Evolutionary conservation across 768 basidiomycete species (phyloP), one percentile per base, ranked within the genome.

Genomic region (Suillus alpinus): DNA sequence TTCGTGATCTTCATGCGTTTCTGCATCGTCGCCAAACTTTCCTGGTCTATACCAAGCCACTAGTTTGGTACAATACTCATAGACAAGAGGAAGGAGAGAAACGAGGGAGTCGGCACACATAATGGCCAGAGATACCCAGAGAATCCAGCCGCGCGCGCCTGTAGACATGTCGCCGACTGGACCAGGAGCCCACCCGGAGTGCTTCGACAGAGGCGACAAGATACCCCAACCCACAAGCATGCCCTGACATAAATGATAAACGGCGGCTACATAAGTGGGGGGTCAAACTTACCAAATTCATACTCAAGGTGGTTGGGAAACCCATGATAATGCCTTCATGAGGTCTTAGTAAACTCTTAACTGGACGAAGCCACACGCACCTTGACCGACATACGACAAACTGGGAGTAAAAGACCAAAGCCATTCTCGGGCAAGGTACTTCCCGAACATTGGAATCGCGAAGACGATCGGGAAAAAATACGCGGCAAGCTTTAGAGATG

Each of bases 151-250:
- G 56, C 95, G 85, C n/a, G 94, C 88, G 44, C 96, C 96, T 61
- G 82, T 81, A 5, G 87, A 81, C 83, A 94, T 93, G 66, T 93
- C 91, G 1, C 88, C 86, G 6, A 96, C 94, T 9, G 91, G 86
- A 5, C 95, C 96, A 49, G 96, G 94, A 0, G 96, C 95, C 96
- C 96, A 98, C 12, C 92, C 94, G 0, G 77, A 73, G 50, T 82
- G 67, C 68, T 94, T 95, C 6, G 94, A 83, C 7, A 98, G 69
- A 6, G 96, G 96, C 0, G 94, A 94, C n/a, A 98, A 78, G 23
- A 98, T 75, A 4, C 86, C 95, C 96, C 96, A 98, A 9, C 96
- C 96, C 10, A 91, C 87, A n/a, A 98, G 65, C 96, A 97, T 98
- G 32, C 96, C 95, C 91, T 93, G 65, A 20, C 40, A 4, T 12